These are phyloP conservation scores for Aspergillus melleus DNA, from an alignment of 2,329 filamentous ascomycete genomes.

Conservation along the genomic window DNA sequence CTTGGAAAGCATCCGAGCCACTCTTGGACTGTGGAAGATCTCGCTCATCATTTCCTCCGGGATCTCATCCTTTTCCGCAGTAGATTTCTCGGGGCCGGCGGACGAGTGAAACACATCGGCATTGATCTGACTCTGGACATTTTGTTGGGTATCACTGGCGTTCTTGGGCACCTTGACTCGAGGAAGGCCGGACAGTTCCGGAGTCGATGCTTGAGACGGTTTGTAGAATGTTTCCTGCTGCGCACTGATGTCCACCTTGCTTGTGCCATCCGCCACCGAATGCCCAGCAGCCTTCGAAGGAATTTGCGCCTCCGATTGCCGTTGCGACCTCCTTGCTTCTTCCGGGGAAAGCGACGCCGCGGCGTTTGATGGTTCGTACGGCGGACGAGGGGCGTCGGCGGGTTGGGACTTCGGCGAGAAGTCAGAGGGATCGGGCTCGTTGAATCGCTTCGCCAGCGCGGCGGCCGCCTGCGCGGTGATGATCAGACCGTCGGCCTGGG, in stretches of 20 bases:
- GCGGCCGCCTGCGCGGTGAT: constrained; percentile 62
- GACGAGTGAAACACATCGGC: constrained; percentile 56
- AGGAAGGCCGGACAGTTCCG: constrained; percentile 54
- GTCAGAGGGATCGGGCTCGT: constrained; percentile 44
- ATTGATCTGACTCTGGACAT: constrained; percentile 49
- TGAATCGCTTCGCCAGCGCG: constrained; percentile 58
- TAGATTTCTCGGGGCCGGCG: constrained; percentile 17
- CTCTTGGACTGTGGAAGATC: constrained; percentile 61
- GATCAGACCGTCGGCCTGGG: constrained; percentile 61
- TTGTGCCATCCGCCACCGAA: constrained; percentile 26
- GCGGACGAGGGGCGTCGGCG: constrained; percentile 26
- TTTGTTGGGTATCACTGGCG: constrained; percentile 48
- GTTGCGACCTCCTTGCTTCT: constrained; percentile 48
- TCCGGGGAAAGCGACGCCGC: constrained; percentile 38
- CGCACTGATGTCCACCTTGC: constrained; percentile 45
- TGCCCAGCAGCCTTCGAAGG: constrained; percentile 52
- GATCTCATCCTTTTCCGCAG: constrained; percentile 42
- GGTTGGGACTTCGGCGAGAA: constrained; percentile 15
- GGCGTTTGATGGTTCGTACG: constrained; percentile 28
- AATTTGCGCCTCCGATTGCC: constrained; percentile 53
- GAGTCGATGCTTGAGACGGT: constrained; percentile 48
- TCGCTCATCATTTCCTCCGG: constrained; percentile 61
- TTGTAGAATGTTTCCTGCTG: constrained; percentile 61
- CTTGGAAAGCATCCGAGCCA: constrained; percentile 56
- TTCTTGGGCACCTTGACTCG: constrained; percentile 57